phyloP scores from a whole-genome alignment of 2,329 filamentous ascomycete genomes.

The Monosporascus sp. region DNA sequence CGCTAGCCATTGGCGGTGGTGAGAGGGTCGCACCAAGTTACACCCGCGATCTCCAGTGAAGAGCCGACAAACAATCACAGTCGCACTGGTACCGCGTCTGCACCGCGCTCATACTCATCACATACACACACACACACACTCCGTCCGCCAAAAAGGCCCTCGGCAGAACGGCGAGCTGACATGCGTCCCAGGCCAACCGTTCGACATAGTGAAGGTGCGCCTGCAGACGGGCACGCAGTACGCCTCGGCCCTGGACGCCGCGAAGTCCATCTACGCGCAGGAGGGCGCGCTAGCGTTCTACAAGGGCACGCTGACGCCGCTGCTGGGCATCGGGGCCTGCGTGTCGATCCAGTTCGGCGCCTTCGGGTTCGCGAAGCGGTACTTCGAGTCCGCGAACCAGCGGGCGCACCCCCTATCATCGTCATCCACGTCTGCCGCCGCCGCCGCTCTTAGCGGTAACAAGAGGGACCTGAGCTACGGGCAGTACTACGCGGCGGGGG shows the following conservation, averaged over 20 bases:
- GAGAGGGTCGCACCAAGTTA: not conserved
- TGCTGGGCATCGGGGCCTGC: slow-evolving; percentile 94
- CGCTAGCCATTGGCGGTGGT: not conserved
- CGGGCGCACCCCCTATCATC: slow-evolving; percentile 48
- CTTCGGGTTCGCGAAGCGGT: slow-evolving; percentile 87
- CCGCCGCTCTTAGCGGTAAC: not conserved
- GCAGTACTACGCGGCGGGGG: slow-evolving; percentile 87
- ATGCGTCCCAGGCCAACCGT: slow-evolving; percentile 53
- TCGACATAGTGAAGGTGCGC: slow-evolving; percentile 96
- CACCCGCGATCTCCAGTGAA: not conserved
- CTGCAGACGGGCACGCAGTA: slow-evolving; percentile 86
- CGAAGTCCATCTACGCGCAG: slow-evolving; percentile 75
- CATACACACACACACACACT: too few species aligned
- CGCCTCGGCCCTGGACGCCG: slow-evolving; percentile 72
- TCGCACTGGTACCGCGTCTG: not conserved
- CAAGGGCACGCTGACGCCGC: slow-evolving; percentile 92
- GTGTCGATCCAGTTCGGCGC: slow-evolving; percentile 98
- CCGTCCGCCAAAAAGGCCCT: too few species aligned
- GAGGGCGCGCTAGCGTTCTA: slow-evolving; percentile 88
- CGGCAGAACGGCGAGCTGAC: too few species aligned
- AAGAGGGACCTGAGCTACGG: slow-evolving; percentile 59
- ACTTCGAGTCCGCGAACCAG: slow-evolving; percentile 72
- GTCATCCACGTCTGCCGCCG: slow-evolving; percentile 48
- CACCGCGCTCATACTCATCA: not conserved
- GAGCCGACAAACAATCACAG: not conserved